phyloP scores from a whole-genome alignment of 2,329 filamentous ascomycete species.

The Fusarium mexicanum region DNA sequence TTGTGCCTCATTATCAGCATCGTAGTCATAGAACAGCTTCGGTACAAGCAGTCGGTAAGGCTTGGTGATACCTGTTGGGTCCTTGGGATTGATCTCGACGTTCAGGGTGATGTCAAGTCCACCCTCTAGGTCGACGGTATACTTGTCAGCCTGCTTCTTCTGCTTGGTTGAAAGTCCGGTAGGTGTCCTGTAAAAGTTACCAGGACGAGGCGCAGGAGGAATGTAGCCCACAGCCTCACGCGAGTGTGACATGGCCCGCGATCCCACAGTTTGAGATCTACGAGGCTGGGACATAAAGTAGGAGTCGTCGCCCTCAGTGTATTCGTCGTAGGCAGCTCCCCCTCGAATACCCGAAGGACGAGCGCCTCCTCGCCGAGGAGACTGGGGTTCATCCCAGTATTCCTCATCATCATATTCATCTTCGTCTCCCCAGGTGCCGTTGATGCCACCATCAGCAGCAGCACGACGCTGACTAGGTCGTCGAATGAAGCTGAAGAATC shows the following conservation, averaged over 20 bases:
- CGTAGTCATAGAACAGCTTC: constrained; percentile 71
- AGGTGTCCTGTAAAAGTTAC: constrained; percentile 72
- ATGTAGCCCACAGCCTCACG: constrained; percentile 38
- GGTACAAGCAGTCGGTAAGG: constrained; percentile 91
- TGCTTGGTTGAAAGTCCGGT: constrained; percentile 74
- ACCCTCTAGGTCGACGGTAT: constrained; percentile 79
- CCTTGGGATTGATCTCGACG: constrained; percentile 84
- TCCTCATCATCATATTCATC: constrained; percentile 46
- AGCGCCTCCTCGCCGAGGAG: constrained; percentile 31
- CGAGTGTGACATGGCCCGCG: constrained; percentile 44
- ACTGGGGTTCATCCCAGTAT: constrained; percentile 37
- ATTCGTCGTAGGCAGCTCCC: constrained; percentile 59
- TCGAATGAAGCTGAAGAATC: constrained; percentile 54
- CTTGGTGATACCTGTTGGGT: constrained; percentile 87
- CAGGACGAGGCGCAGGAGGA: constrained; percentile 44
- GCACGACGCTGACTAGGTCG: constrained; percentile 52
- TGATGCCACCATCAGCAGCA: constrained; percentile 63
- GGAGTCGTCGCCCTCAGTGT: constrained; percentile 64
- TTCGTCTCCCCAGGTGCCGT: constrained; percentile 62
- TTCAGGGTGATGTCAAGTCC: constrained; percentile 90
- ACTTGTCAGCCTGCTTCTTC: constrained; percentile 61
- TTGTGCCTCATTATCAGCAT: constrained; percentile 53
- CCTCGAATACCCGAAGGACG: constrained; percentile 50
- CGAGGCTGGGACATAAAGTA: constrained; percentile 60
- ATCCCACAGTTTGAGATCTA: constrained; percentile 45